Evolutionary conservation across 2,329 filamentous ascomycete species (phyloP).

Genomic region (Podosphaera aphanis): DNA sequence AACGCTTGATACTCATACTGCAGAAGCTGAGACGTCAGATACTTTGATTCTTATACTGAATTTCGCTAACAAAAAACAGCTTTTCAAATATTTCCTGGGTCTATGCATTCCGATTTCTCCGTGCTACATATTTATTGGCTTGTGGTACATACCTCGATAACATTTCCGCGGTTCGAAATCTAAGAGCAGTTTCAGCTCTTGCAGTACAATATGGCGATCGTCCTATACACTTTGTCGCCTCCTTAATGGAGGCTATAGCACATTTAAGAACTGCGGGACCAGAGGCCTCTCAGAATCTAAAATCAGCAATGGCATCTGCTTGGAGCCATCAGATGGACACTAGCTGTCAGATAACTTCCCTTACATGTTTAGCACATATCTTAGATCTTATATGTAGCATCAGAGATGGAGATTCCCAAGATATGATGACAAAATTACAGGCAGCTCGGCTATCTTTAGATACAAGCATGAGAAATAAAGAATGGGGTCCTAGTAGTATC

Average conservation of each 20-base stretch:
- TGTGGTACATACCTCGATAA: conserved; percentile 35
- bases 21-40: conserved; percentile 40
- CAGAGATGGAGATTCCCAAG: conserved; percentile 33
- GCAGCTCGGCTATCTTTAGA: conserved; percentile 40
- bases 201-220: conserved; percentile 37
- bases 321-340: conserved; percentile 46
- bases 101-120: conserved; percentile 54
- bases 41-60: background rate
- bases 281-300: conserved; percentile 45
- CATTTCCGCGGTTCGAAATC: conserved; percentile 39
- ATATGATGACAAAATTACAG: conserved; percentile 34
- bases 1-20: conserved; percentile 43
- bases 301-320: conserved; percentile 50
- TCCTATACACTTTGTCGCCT: conserved; percentile 40
- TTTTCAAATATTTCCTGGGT: conserved; percentile 49
- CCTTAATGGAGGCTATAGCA: conserved; percentile 44
- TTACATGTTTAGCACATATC: conserved; percentile 40
- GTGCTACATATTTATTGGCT: conserved; percentile 44
- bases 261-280: conserved; percentile 39
- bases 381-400: conserved; percentile 49
- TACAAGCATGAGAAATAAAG: conserved; percentile 19
- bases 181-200: conserved; percentile 36
- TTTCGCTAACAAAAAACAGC: conserved; percentile 8
- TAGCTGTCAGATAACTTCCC: conserved; percentile 38
- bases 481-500: conserved; percentile 21